Conservation (phyloP, 306 rosid species). For the Carpinus viminea region DNA sequence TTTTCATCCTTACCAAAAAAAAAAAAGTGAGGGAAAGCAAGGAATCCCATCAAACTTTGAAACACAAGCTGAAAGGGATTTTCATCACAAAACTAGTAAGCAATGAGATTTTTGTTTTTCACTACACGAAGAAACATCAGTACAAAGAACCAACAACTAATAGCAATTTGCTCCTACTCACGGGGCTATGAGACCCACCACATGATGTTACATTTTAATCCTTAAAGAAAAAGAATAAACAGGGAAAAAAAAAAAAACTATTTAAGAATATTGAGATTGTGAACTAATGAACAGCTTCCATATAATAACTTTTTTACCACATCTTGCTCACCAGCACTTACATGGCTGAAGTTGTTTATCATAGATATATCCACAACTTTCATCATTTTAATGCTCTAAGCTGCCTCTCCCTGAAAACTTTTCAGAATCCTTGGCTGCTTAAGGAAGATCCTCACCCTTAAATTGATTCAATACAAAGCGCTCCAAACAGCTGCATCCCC, state of each 20-base stretch:
- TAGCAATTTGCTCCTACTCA: background rate
- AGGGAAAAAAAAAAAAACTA: background rate
- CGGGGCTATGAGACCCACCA: background rate
- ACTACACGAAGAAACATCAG: background rate
- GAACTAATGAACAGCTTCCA: conserved; percentile 21
- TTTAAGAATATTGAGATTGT: background rate
- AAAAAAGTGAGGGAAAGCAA: background rate
- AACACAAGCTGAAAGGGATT: background rate
- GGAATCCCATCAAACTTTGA: background rate
- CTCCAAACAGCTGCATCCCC: conserved; percentile 90
- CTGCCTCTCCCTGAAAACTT: conserved; percentile 18
- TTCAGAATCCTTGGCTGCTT: conserved; percentile 7
- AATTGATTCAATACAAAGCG: conserved; percentile 51
- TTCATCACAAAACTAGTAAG: background rate
- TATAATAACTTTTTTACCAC: conserved; percentile 29
- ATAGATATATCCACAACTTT: conserved; percentile 22
- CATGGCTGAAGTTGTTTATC: conserved; percentile 20
- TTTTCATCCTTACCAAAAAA: no score
- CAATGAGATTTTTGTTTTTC: background rate
- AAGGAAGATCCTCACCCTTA: conserved; percentile 19
- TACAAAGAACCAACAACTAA: conserved; percentile 3
- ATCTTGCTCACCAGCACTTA: conserved; percentile 10
- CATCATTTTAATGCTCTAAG: conserved; percentile 30
- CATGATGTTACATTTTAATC: background rate
- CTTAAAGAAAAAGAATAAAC: background rate